Percentiles rank a stretch among this genome's conserved stretches.
These are phyloP conservation scores for Chimonanthus praecox DNA, from an alignment of 164 flowering plant species.

Conservation along the genomic window DNA sequence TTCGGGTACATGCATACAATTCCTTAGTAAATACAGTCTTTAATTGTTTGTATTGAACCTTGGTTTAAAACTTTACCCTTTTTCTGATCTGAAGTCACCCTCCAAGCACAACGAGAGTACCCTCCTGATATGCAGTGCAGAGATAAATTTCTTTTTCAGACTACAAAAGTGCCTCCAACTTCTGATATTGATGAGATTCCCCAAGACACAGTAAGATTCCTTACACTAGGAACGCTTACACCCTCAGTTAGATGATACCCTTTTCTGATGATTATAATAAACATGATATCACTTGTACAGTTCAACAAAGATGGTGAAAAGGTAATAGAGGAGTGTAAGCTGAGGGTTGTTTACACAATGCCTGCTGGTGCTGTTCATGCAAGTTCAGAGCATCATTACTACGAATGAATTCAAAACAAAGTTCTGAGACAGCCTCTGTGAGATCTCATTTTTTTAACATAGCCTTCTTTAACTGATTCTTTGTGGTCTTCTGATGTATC, in stretches of 20 bases:
- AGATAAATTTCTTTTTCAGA: constrained; percentile 91
- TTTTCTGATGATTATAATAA: neutral
- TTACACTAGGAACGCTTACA: constrained; percentile 5
- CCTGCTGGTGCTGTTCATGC: constrained; percentile 25
- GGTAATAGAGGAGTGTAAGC: constrained; percentile 66
- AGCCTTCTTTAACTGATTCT: no score
- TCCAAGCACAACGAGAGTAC: constrained; percentile 75
- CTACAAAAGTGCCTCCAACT: constrained; percentile 61
- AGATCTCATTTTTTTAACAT: constrained; percentile 20
- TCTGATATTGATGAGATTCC: constrained; percentile 75
- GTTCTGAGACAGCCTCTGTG: constrained; percentile 37
- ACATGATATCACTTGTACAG: constrained; percentile 25
- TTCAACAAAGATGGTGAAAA: constrained; percentile 69
- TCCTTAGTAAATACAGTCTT: no score
- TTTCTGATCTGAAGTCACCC: constrained; percentile 53
- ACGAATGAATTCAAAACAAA: constrained; percentile 18
- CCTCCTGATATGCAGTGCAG: constrained; percentile 88
- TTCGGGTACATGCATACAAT: no score
- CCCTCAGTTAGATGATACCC: neutral
- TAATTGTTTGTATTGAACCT: neutral
- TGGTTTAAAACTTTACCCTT: constrained; percentile 4
- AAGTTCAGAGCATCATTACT: constrained; percentile 27
- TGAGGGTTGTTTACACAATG: constrained; percentile 54
- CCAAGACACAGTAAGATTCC: constrained; percentile 56
- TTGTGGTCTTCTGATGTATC: no score